Conservation (phyloP, 371 early-diverging fungal genomes). For the Mucor irregularis region DNA sequence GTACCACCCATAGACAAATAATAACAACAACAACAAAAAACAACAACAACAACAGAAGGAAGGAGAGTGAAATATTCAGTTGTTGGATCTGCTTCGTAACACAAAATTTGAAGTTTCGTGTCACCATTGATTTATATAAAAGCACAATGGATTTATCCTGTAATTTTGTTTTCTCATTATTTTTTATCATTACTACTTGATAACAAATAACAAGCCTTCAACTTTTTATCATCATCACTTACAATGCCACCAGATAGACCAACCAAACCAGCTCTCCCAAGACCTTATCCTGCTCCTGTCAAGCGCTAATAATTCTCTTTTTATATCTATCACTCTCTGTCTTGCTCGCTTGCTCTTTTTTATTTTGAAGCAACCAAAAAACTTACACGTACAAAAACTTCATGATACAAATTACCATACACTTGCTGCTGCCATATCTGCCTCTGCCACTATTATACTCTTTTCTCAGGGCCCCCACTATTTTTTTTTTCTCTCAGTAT, state of each 20-base stretch:
- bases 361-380: not conserved
- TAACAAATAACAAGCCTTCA: no score
- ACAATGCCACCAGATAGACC: conserved; percentile 34
- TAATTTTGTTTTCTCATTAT: no score
- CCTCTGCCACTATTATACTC: not conserved
- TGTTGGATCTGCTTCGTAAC: no score
- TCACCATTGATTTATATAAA: no score
- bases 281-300: conserved; percentile 28
- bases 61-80: no score
- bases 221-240: no score
- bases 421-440: conserved; percentile 8
- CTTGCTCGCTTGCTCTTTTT: not conserved
- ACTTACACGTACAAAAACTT: not conserved
- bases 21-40: no score
- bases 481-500: no score
- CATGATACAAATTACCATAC: not conserved
- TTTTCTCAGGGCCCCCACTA: not conserved
- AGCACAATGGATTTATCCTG: no score
- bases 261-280: conserved; percentile 22
- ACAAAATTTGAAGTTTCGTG: conserved; percentile 3
- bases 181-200: no score
- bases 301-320: conserved; percentile 8
- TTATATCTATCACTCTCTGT: not conserved
- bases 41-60: no score
- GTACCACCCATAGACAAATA: no score